Evolutionary conservation across 2,329 filamentous ascomycete genomes (phyloP).

Genomic region (Sporothrix brunneoviolacea): DNA sequence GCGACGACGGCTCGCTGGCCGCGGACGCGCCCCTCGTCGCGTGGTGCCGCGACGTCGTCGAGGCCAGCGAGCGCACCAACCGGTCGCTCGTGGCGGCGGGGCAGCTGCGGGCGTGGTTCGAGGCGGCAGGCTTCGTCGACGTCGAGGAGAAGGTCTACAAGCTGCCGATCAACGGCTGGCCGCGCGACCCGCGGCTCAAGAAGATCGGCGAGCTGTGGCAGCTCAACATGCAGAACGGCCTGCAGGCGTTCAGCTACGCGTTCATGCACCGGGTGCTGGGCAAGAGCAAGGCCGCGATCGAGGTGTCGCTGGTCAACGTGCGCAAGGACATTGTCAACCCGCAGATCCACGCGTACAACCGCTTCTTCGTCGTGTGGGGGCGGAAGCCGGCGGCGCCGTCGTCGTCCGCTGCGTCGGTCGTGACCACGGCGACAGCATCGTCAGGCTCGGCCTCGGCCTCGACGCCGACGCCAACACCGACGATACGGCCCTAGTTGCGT

Average conservation of each 20-base stretch:
- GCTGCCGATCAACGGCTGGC: conserved; percentile 31
- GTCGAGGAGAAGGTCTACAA: conserved; percentile 24
- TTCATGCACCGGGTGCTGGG: conserved; percentile 31
- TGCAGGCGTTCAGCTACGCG: conserved; percentile 27
- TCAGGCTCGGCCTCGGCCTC: background rate
- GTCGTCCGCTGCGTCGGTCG: background rate
- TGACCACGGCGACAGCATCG: background rate
- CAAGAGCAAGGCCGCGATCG: conserved; percentile 39
- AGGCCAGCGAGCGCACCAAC: conserved; percentile 15
- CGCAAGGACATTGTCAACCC: conserved; percentile 40
- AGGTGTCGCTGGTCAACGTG: conserved; percentile 44
- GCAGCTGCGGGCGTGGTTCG: conserved; percentile 22
- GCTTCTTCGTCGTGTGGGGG: conserved; percentile 44
- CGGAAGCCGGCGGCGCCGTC: too few species aligned
- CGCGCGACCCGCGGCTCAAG: conserved; percentile 23
- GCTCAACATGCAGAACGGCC: conserved; percentile 23
- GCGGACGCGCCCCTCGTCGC: conserved; percentile 13
- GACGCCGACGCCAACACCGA: background rate
- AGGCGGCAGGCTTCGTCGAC: conserved; percentile 26
- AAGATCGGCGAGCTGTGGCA: conserved; percentile 28
- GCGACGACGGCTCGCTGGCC: conserved; percentile 24
- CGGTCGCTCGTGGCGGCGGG: conserved; percentile 18
- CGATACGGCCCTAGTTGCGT: too few species aligned
- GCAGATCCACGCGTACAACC: conserved; percentile 42
- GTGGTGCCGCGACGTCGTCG: conserved; percentile 21